A percentile compares a stretch with the other conserved stretches of the same genome.
Conservation (phyloP, 495 filamentous ascomycete genomes). For the Penicillium nucicola region DNA sequence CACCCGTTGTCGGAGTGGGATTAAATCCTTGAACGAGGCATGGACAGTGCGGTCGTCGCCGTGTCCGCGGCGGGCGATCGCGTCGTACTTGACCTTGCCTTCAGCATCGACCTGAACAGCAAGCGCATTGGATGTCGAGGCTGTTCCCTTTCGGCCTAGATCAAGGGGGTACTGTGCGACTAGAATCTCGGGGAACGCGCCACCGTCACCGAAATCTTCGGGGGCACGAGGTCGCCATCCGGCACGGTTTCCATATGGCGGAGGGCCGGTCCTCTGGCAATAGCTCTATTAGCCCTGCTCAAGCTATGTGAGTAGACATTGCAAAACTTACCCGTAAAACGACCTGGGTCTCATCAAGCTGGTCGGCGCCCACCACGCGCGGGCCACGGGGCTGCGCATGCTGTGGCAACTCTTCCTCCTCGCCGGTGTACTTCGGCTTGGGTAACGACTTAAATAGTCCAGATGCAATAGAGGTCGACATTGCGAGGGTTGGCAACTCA, state of each 20-base stretch:
- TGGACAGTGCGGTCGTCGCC: slow-evolving; percentile 81
- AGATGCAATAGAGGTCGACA: slow-evolving; percentile 65
- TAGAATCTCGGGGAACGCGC: slow-evolving; percentile 91
- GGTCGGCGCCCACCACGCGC: slow-evolving; percentile 71
- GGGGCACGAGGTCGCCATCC: slow-evolving; percentile 82
- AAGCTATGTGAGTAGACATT: neutral
- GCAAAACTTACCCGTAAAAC: slow-evolving; percentile 66
- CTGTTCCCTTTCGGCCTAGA: slow-evolving; percentile 77
- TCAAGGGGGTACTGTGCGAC: slow-evolving; percentile 94
- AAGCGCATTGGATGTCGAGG: slow-evolving; percentile 78
- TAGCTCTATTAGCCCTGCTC: neutral
- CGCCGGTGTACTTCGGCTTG: slow-evolving; percentile 83
- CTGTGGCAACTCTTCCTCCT: slow-evolving; percentile 74
- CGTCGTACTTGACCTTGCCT: slow-evolving; percentile 94
- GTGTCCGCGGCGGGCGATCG: slow-evolving; percentile 90
- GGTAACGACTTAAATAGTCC: slow-evolving; percentile 81
- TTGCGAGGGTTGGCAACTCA: slow-evolving; percentile 31
- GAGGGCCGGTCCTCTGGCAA: slow-evolving; percentile 72
- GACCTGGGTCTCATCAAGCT: slow-evolving; percentile 82
- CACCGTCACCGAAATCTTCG: slow-evolving; percentile 95
- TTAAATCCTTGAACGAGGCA: slow-evolving; percentile 93
- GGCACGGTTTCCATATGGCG: slow-evolving; percentile 77
- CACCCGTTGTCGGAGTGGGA: slow-evolving; percentile 88
- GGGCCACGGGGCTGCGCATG: slow-evolving; percentile 74
- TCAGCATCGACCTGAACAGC: slow-evolving; percentile 86